Conservation (phyloP, 2,329 filamentous ascomycete species). For the Trichoderma sp. region DNA sequence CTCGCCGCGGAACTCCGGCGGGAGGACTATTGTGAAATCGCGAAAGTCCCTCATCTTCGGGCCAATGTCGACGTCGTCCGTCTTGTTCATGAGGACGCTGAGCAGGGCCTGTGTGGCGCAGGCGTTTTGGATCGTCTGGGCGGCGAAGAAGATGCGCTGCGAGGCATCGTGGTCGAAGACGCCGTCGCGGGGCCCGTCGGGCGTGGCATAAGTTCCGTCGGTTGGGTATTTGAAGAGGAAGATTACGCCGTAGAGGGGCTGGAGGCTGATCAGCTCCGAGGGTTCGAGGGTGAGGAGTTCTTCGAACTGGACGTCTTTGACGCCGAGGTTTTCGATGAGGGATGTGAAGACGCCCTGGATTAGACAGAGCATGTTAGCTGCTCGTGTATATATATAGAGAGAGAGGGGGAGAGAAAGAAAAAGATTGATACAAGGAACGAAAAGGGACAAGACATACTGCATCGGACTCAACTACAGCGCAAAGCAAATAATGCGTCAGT, state of each 20-base stretch:
- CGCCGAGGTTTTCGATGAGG: constrained; percentile 85
- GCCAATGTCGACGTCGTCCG: constrained; percentile 68
- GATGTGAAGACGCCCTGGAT: constrained; percentile 89
- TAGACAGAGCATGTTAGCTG: background rate
- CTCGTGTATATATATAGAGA: background rate
- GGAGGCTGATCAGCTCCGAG: constrained; percentile 65
- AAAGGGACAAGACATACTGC: constrained; percentile 59
- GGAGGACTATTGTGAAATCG: constrained; percentile 82
- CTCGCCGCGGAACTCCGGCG: constrained; percentile 65
- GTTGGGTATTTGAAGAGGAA: constrained; percentile 98
- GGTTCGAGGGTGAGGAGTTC: constrained; percentile 88
- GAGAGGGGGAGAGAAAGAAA: background rate
- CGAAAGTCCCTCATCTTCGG: constrained; percentile 70
- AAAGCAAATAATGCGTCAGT: background rate
- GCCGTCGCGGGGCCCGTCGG: constrained; percentile 72
- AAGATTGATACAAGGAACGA: too few species aligned
- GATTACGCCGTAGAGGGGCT: constrained; percentile 89
- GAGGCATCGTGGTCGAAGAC: constrained; percentile 72
- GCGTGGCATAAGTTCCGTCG: constrained; percentile 57
- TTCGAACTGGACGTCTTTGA: constrained; percentile 93
- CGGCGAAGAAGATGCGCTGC: constrained; percentile 84
- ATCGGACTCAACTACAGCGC: constrained; percentile 73
- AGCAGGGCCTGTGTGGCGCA: constrained; percentile 95
- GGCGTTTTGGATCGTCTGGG: constrained; percentile 97
- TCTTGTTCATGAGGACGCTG: constrained; percentile 86